A percentile compares a stretch with the other conserved stretches of the same genome.
phyloP scores from a whole-genome alignment of 257 asterid genomes.

The Mitragyna speciosa region DNA sequence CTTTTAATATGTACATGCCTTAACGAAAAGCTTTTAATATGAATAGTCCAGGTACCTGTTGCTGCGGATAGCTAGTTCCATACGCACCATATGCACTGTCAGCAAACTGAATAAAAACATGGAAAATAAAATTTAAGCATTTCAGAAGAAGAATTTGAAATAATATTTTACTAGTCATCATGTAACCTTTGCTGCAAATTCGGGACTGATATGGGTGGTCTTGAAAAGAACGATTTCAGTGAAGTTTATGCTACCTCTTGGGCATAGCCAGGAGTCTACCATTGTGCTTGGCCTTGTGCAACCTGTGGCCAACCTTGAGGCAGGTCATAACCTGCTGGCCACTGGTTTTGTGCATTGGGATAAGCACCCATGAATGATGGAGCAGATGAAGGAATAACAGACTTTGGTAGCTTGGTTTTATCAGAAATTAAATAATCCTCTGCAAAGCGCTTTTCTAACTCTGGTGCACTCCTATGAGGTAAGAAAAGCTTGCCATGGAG shows the following conservation, averaged over 20 bases:
- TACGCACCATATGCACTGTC: conserved; percentile 68
- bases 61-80: conserved; percentile 59
- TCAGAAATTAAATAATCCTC: conserved; percentile 86
- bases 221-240: too few relatives aligned
- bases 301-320: conserved; percentile 95
- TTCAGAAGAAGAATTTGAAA: not conserved
- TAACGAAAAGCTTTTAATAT: too few relatives aligned
- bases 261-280: conserved; percentile 77
- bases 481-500: conserved; percentile 85
- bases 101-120: conserved; percentile 50
- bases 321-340: conserved; percentile 78
- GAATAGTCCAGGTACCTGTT: conserved; percentile 68
- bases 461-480: conserved; percentile 71
- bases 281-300: conserved; percentile 77
- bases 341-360: conserved; percentile 72
- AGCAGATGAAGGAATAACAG: conserved; percentile 52
- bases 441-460: conserved; percentile 83
- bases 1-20: not conserved
- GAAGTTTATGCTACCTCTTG: conserved; percentile 66
- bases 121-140: not conserved
- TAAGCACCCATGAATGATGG: conserved; percentile 70
- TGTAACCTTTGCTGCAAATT: not conserved
- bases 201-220: not conserved
- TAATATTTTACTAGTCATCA: not conserved
- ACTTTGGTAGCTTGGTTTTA: conserved; percentile 63